Evolutionary conservation across 805 yeast species (phyloP).

Genomic region (Cyberlindnera suaveolens): DNA sequence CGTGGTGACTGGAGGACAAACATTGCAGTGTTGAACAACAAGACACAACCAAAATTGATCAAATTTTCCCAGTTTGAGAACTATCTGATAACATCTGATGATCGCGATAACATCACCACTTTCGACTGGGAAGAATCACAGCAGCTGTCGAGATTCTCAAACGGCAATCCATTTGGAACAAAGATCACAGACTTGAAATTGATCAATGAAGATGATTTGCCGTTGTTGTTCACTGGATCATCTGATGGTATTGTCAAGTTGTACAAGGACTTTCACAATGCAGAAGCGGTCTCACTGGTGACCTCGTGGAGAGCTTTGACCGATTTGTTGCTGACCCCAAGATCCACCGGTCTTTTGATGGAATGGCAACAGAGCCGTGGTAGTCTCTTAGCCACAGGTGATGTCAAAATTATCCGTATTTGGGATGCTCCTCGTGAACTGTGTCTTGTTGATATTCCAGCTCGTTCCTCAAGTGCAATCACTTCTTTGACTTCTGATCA

Average conservation of each 20-base stretch:
- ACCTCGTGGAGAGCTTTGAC: conserved; percentile 93
- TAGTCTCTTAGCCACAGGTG: conserved; percentile 86
- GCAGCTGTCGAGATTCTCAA: conserved; percentile 65
- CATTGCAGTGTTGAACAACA: conserved; percentile 54
- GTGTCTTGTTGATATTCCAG: conserved; percentile 83
- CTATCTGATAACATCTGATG: conserved; percentile 72
- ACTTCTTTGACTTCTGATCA: conserved; percentile 91
- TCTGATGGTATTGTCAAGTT: conserved; percentile 92
- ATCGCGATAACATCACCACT: conserved; percentile 72
- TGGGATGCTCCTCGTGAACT: conserved; percentile 98
- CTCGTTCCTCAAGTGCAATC: conserved; percentile 82
- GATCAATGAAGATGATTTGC: conserved; percentile 87
- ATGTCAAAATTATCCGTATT: conserved; percentile 80
- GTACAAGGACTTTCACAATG: conserved; percentile 66
- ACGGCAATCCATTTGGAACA: conserved; percentile 83
- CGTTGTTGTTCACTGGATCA: conserved; percentile 80
- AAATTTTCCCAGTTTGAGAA: conserved; percentile 89
- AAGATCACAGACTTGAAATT: conserved; percentile 81
- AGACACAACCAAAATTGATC: conserved; percentile 72
- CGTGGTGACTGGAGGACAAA: conserved; percentile 81
- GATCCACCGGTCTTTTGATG: conserved; percentile 75
- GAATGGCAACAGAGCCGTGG: conserved; percentile 99
- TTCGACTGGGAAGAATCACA: conserved; percentile 78
- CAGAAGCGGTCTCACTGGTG: conserved; percentile 51
- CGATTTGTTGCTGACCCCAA: conserved; percentile 72